Evolutionary conservation across 805 yeast species (phyloP), one percentile per base, ranked within the genome.

Genomic region (Kuraishia hungarica): DNA sequence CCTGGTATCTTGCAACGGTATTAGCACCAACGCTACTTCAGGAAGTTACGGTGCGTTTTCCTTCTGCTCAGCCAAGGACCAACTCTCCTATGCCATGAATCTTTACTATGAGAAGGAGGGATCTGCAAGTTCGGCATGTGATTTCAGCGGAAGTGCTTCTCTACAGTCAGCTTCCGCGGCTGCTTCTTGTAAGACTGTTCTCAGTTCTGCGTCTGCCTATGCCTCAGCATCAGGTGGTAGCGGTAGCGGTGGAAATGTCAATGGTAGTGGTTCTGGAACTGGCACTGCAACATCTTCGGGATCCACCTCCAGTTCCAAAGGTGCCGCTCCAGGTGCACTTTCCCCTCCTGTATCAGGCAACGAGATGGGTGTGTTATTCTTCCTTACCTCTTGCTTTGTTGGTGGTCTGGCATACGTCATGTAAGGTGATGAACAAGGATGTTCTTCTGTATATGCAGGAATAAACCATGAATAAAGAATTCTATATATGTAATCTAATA

Each of bases 41-140:
- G 96, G 96, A 56, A 64, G 61, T 2, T 89, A 87, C 67, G 96
- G 96, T 62, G 78, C 81, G n/a, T 80, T 72, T 69, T 84, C 91
- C 1, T 86, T 74, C 80, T 89, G 96, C 71, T 75, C 81, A 49
- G 76, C 86, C 60, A 80, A 83, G 73, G 87, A 84, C 54, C 82
- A 86, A 73, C 77, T 89, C 62, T 80, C 86, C 55, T 88, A 70
- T 71, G 69, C 87, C 56, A 71, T 89, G 69, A 84, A 87, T 75
- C 69, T 70, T 59, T 88, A 88, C 76, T 83, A 83, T 68, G 67
- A 67, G 53, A 72, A 71, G 47, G 77, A 84, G 57, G 74, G 72
- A 59, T 67, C 68, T 53, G 59, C 62, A 52, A 55, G 68, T 1
- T 69, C 80, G 53, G 92, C 87, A 56, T 89, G 96, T 74, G 82